Percentiles rank a stretch among this genome's conserved stretches.
These are phyloP conservation scores for Fragaria vesca DNA, from an alignment of 306 rosid genomes.

Conservation along the genomic window DNA sequence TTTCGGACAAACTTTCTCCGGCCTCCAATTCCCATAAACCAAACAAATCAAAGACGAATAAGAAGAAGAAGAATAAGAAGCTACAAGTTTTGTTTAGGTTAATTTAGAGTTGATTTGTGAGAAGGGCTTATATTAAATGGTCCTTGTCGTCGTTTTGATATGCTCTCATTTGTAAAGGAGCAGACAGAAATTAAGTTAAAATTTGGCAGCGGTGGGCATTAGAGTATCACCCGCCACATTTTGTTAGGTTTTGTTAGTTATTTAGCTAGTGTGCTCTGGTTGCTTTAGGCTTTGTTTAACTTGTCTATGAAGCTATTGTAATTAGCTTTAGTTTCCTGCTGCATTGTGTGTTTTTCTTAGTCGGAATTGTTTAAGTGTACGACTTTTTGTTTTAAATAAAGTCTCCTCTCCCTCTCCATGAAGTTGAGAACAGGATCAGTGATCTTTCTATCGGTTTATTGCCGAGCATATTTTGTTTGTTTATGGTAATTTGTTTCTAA, in stretches of 20 bases:
- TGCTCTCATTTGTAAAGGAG: constrained; percentile 30
- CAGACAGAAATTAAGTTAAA: constrained; percentile 19
- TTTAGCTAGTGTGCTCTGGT: neutral
- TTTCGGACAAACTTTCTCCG: constrained; percentile 69
- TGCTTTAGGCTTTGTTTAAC: neutral
- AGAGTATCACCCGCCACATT: constrained; percentile 45
- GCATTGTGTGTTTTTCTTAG: neutral
- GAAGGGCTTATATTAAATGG: constrained; percentile 42
- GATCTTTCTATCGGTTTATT: neutral
- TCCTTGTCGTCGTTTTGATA: constrained; percentile 19
- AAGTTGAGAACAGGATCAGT: neutral
- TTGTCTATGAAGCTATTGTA: neutral
- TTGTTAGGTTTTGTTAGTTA: neutral
- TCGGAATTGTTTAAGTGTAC: neutral
- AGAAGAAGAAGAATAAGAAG: neutral
- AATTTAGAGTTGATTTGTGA: constrained; percentile 11
- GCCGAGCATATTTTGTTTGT: neutral
- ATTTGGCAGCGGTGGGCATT: constrained; percentile 49
- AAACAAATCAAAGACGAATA: neutral
- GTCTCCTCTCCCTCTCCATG: neutral
- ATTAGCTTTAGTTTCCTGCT: neutral
- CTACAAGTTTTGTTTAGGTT: neutral
- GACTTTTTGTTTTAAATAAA: neutral
- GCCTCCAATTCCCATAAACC: constrained; percentile 44
- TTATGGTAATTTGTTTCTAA: too few species aligned